phyloP scores from a whole-genome alignment of 2,329 filamentous ascomycete genomes.

The Amauroascus niger region DNA sequence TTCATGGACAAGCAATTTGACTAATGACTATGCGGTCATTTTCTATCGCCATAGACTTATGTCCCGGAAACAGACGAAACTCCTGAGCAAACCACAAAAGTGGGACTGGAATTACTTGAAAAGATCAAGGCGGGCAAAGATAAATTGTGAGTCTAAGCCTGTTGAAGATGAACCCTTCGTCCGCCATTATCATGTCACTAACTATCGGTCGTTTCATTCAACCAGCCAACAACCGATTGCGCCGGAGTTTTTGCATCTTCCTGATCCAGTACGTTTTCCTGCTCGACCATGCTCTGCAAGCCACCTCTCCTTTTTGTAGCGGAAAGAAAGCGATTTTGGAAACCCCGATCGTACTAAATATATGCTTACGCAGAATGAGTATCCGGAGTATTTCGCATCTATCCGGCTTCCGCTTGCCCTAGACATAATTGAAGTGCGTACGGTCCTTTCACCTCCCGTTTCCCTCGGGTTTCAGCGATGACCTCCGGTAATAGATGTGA shows the following conservation, averaged over 20 bases:
- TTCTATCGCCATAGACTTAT: slow-evolving; percentile 13
- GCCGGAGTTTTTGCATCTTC: slow-evolving; percentile 63
- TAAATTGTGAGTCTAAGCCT: slow-evolving; percentile 15
- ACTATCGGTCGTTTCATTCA: neutral
- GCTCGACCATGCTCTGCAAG: too few relatives aligned
- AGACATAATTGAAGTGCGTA: slow-evolving; percentile 57
- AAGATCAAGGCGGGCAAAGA: slow-evolving; percentile 18
- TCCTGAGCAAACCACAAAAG: slow-evolving; percentile 16
- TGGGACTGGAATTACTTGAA: slow-evolving; percentile 15
- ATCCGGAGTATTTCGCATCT: slow-evolving; percentile 67
- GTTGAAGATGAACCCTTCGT: neutral
- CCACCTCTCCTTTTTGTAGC: neutral
- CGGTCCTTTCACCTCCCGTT: neutral
- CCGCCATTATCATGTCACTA: neutral
- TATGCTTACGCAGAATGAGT: slow-evolving; percentile 36
- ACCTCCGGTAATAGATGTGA: neutral
- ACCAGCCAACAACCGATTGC: slow-evolving; percentile 62
- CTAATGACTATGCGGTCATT: neutral
- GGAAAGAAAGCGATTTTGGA: neutral
- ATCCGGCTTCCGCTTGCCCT: slow-evolving; percentile 72
- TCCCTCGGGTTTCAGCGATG: neutral
- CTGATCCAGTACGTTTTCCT: slow-evolving; percentile 41
- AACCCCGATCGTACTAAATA: neutral
- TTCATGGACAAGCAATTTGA: neutral
- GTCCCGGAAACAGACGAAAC: slow-evolving; percentile 18